Base-by-base conservation (phyloP, 495 filamentous ascomycete genomes). In the Aspergillus ostianus region DNA sequence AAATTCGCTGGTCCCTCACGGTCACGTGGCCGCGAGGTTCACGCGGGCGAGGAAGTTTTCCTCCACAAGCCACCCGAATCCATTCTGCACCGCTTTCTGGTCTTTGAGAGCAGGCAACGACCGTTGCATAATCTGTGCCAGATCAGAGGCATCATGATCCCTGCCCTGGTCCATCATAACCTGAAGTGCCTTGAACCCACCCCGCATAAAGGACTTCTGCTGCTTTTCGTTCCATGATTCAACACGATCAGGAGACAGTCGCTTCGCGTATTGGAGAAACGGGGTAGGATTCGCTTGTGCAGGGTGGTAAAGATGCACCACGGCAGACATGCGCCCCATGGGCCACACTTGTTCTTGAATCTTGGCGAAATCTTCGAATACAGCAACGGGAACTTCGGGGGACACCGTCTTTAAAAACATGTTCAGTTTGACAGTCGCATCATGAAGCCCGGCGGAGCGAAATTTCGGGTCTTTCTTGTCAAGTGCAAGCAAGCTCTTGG, bases 101-200 rank as follows among this genome's bases (percentile, higher is more conserved):
- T 58, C 47, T 51, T 32, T 8, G 44, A 70, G 53, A 29, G 66
- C 68, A 9, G 70, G 64, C 12, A 76, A 58, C 7, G 73, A 53
- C 29, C 67, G 48, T 46, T 76, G 72, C 48, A 80, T 64, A 30
- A 69, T 61, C 2, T 57, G 66, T 41, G 70, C 75, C 41, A 79
- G 52, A 44, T 47, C 60, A 45, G 70, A 63, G 26, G 68, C 73
- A 50, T 74, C 67, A 19, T 60, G 59, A 47, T 64, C 58, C 9
- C 70, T 63, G 32, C 70, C 65, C 44, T 59, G 64, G 17, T 78
- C 75, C 15, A 72, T 60, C 30, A 78, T 56, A 20, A 77, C 53
- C 15, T 70, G 70, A 17, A 80, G 67, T 2, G 70, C 76, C 27
- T 76, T 68, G 36, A 73, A 73, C 13, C 69, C 61, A n/a, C 68